Evolutionary conservation across 495 filamentous ascomycete genomes (phyloP).

Genomic region (Penicillium tannophilum): DNA sequence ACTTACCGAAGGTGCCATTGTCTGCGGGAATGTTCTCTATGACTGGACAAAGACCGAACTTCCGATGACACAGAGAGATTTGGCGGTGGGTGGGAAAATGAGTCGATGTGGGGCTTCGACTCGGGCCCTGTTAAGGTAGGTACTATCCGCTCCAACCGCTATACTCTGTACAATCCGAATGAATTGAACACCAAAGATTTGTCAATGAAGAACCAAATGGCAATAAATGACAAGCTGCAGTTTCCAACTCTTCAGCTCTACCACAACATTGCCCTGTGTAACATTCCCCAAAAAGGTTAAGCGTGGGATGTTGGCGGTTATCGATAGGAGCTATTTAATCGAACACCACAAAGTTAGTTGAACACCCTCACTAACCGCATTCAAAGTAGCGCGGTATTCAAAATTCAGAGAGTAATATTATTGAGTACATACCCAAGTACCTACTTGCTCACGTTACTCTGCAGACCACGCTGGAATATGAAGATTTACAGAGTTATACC

Average conservation of each 20-base stretch:
- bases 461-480: too few relatives aligned
- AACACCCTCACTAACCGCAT: too few relatives aligned
- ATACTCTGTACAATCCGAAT: background rate
- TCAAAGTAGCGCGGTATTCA: too few relatives aligned
- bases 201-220: background rate
- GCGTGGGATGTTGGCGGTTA: slow-evolving; percentile 21
- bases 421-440: too few relatives aligned
- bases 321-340: too few relatives aligned
- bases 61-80: slow-evolving; percentile 22
- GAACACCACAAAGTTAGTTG: too few relatives aligned
- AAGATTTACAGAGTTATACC: too few relatives aligned
- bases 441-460: too few relatives aligned
- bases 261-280: background rate
- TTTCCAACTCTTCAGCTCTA: background rate
- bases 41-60: slow-evolving; percentile 2
- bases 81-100: slow-evolving; percentile 35
- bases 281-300: slow-evolving; percentile 14
- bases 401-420: too few relatives aligned
- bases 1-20: slow-evolving; percentile 44
- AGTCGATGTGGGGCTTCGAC: slow-evolving; percentile 23
- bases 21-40: slow-evolving; percentile 9
- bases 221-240: background rate
- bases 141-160: background rate
- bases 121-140: slow-evolving; percentile 10
- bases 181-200: background rate